phyloP scores from a whole-genome alignment of 495 filamentous ascomycete species.

The Penicillium mononematosum region DNA sequence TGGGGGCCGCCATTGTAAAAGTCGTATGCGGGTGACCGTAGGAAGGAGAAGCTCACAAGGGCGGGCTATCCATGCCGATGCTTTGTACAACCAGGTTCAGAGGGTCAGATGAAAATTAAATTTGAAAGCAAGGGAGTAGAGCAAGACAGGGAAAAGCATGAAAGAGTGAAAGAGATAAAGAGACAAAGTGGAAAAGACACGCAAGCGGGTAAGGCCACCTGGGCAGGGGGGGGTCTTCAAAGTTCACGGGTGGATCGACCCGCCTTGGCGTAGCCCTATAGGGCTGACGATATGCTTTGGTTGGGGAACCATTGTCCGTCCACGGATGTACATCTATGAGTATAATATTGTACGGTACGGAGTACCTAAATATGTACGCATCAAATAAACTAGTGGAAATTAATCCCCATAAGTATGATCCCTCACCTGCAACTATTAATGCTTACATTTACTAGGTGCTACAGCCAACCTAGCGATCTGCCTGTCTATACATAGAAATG shows the following conservation, averaged over 20 bases:
- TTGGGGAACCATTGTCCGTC: background rate
- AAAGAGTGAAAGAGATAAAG: background rate
- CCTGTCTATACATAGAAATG: background rate
- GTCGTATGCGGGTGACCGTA: constrained; percentile 1
- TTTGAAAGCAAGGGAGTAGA: background rate
- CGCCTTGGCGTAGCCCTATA: constrained; percentile 23
- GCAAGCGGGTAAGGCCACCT: constrained; percentile 3
- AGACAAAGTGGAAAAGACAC: constrained; percentile 7
- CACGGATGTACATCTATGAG: background rate
- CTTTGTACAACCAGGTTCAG: constrained; percentile 3
- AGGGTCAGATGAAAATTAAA: background rate
- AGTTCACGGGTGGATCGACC: constrained; percentile 8
- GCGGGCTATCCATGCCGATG: background rate
- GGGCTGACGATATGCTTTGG: constrained; percentile 21
- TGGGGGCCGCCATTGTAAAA: constrained; percentile 16
- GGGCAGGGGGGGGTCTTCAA: background rate
- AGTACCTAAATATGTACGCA: background rate
- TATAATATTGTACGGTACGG: no score
- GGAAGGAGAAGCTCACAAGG: constrained; percentile 14
- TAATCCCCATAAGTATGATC: background rate
- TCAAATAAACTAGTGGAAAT: background rate
- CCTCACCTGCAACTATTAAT: background rate
- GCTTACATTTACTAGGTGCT: background rate
- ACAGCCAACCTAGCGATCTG: background rate
- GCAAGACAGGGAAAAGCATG: no score